These are phyloP conservation scores for Peltaster fructicola DNA, from an alignment of 2,329 filamentous ascomycete genomes.

Conservation along the genomic window DNA sequence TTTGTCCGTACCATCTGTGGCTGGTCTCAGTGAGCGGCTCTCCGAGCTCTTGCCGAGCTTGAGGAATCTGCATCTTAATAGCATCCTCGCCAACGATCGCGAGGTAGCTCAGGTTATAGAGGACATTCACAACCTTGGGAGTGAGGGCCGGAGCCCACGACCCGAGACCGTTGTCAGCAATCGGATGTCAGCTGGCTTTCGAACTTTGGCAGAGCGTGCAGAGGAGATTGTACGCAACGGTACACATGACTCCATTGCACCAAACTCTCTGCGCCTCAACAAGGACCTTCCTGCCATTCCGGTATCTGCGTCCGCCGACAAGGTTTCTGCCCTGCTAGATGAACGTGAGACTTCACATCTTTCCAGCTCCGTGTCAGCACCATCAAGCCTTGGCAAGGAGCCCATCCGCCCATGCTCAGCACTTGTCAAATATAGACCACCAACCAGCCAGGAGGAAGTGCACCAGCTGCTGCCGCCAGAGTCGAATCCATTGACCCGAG, in stretches of 20 bases:
- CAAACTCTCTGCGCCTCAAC: slow-evolving; percentile 11
- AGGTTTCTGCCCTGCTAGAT: slow-evolving; percentile 8
- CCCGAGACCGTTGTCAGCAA: slow-evolving; percentile 18
- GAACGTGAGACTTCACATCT: slow-evolving; percentile 14
- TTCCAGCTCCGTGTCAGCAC: slow-evolving; percentile 17
- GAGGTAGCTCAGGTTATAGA: slow-evolving; percentile 22
- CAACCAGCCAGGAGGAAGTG: slow-evolving; percentile 17
- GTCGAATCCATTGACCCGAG: slow-evolving; percentile 17
- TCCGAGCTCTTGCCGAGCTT: slow-evolving; percentile 29
- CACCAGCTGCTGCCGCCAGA: slow-evolving; percentile 14
- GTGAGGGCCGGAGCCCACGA: slow-evolving; percentile 8
- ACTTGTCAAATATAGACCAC: slow-evolving; percentile 13
- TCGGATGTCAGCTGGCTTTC: slow-evolving; percentile 21
- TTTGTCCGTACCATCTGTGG: slow-evolving; percentile 28
- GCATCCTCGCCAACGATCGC: slow-evolving; percentile 17
- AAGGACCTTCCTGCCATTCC: slow-evolving; percentile 21
- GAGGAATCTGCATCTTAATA: slow-evolving; percentile 22
- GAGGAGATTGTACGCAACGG: slow-evolving; percentile 21
- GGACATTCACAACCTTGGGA: slow-evolving; percentile 13
- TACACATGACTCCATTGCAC: slow-evolving; percentile 18
- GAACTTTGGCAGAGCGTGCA: slow-evolving; percentile 20
- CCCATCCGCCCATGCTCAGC: slow-evolving; percentile 13
- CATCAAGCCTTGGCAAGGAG: slow-evolving; percentile 12
- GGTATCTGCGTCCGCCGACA: slow-evolving; percentile 12
- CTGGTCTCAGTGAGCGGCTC: slow-evolving; percentile 26